phyloP scores from a whole-genome alignment of 768 basidiomycete genomes.

The Cubamyces lactineus region DNA sequence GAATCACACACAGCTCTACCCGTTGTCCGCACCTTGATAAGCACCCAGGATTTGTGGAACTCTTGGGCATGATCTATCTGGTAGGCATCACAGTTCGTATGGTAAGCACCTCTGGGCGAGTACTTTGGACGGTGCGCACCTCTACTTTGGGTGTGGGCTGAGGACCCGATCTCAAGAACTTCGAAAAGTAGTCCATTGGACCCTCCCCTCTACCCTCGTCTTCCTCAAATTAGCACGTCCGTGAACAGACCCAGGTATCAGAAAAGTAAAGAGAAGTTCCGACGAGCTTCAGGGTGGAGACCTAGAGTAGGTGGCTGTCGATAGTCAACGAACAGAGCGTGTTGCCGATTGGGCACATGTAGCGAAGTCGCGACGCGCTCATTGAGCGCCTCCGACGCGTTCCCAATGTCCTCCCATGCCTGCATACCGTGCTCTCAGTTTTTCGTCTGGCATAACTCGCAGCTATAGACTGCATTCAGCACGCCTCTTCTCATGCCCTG shows the following conservation, averaged over 20 bases:
- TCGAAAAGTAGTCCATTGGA: conserved; percentile 84
- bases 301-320: background rate
- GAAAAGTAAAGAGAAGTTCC: background rate
- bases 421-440: too few species aligned
- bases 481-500: too few species aligned
- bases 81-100: background rate
- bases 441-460: too few species aligned
- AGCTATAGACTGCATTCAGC: too few species aligned
- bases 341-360: background rate
- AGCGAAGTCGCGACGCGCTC: conserved; percentile 1
- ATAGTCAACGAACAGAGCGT: background rate
- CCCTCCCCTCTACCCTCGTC: background rate
- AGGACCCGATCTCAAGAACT: conserved; percentile 60
- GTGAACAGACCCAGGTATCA: background rate
- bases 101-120: background rate
- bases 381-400: background rate
- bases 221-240: background rate
- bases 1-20: background rate
- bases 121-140: conserved; percentile 31
- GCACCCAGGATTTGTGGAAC: conserved; percentile 76
- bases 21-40: conserved; percentile 58
- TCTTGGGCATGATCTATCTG: conserved; percentile 65
- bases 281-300: background rate
- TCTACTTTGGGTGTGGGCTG: conserved; percentile 51
- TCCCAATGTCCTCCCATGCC: too few species aligned